phyloP scores from a whole-genome alignment of 768 basidiomycete species.

The Russula griseocarnosa region DNA sequence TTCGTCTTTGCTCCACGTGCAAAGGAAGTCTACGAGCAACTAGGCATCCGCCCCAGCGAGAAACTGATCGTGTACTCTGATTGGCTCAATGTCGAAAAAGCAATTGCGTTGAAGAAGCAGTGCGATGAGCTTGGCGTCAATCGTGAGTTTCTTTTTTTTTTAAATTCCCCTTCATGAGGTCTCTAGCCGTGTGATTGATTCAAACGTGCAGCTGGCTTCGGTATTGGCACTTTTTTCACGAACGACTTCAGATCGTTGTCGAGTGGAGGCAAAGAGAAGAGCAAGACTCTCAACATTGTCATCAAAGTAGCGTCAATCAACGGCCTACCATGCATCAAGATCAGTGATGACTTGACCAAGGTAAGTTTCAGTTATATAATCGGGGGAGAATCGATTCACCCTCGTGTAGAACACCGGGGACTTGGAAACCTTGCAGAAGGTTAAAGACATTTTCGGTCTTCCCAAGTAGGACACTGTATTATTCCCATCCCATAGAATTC shows the following conservation, averaged over 20 bases:
- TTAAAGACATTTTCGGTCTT: constrained; percentile 50
- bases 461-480: constrained; percentile 25
- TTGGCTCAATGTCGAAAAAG: constrained; percentile 65
- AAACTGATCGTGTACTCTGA: constrained; percentile 87
- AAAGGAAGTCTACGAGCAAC: constrained; percentile 61
- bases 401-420: constrained; percentile 48
- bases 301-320: constrained; percentile 83
- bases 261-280: constrained; percentile 50
- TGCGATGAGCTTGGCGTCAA: constrained; percentile 69
- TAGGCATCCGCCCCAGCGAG: constrained; percentile 61
- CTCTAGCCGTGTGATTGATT: constrained; percentile 2
- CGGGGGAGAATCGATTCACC: background rate
- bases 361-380: constrained; percentile 34
- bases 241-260: constrained; percentile 70
- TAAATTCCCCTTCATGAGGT: background rate
- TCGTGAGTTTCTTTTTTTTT: constrained; percentile 39
- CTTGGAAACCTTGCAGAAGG: constrained; percentile 42
- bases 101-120: constrained; percentile 63
- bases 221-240: constrained; percentile 89
- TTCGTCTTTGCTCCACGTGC: constrained; percentile 72
- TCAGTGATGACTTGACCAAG: constrained; percentile 90
- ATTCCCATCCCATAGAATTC: background rate
- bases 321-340: constrained; percentile 77
- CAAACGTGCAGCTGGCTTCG: constrained; percentile 64
- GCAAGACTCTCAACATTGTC: constrained; percentile 88